Percentiles rank a stretch among this genome's conserved stretches.
Conservation (phyloP, 257 asterid species). For the Rehmannia glutinosa region DNA sequence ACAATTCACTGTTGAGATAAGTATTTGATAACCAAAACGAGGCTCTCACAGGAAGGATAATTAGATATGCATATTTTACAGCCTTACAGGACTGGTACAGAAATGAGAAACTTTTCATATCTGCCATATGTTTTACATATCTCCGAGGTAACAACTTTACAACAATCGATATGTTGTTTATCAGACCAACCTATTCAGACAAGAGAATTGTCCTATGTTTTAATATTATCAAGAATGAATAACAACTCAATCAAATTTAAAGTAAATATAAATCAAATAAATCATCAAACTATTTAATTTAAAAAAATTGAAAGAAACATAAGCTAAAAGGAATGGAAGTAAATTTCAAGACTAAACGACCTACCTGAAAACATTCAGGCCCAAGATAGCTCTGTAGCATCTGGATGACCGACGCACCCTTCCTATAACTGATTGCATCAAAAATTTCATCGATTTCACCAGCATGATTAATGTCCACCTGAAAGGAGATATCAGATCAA, state of each 20-base stretch:
- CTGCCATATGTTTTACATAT: not conserved
- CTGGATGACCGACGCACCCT: slow-evolving; percentile 94
- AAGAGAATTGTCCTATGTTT: not conserved
- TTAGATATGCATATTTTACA: not conserved
- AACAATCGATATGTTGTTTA: not conserved
- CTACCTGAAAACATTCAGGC: slow-evolving; percentile 81
- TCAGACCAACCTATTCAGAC: slow-evolving; percentile 7
- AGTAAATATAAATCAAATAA: not conserved
- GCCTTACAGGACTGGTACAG: no score
- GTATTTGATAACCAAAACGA: no score
- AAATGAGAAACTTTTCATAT: not conserved
- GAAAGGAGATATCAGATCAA: slow-evolving; percentile 25
- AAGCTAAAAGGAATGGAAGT: not conserved
- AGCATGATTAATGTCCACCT: slow-evolving; percentile 91
- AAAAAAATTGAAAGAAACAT: not conserved
- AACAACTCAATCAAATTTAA: not conserved
- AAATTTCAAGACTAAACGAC: slow-evolving; percentile 4
- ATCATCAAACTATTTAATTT: not conserved
- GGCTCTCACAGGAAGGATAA: no score
- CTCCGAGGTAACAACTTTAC: not conserved
- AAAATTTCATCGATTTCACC: slow-evolving; percentile 92
- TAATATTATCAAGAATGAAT: not conserved
- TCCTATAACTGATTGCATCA: slow-evolving; percentile 91
- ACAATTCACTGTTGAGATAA: no score
- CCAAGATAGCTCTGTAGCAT: slow-evolving; percentile 98